phyloP scores from a whole-genome alignment of 768 basidiomycete species.

The Lactarius hatsudake region DNA sequence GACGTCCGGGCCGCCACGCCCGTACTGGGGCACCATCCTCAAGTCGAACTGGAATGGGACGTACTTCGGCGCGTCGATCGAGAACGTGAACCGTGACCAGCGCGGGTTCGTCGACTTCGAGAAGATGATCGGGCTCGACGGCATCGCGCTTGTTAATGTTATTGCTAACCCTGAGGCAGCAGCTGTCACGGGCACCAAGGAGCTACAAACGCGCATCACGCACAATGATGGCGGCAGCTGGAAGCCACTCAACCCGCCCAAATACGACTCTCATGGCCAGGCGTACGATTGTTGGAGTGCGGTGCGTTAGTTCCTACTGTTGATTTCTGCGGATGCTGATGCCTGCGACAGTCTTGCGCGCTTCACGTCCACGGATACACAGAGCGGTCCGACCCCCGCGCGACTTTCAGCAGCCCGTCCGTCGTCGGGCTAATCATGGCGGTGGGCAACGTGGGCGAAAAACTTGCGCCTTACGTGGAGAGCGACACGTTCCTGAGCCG shows the following conservation, averaged over 20 bases:
- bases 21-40: slow-evolving; percentile 86
- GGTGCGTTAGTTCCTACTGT: slow-evolving; percentile 42
- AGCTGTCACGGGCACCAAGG: slow-evolving; percentile 63
- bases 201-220: slow-evolving; percentile 82
- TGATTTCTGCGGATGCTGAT: not conserved
- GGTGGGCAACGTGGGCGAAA: slow-evolving; percentile 92
- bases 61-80: slow-evolving; percentile 84
- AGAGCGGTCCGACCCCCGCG: slow-evolving; percentile 82
- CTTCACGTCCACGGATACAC: slow-evolving; percentile 96
- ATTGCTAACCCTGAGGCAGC: slow-evolving; percentile 83
- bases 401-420: slow-evolving; percentile 91
- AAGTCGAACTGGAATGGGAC: slow-evolving; percentile 99
- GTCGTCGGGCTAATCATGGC: slow-evolving; percentile 93
- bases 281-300: slow-evolving; percentile 67
- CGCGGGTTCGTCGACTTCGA: slow-evolving; percentile 94
- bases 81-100: slow-evolving; percentile 88
- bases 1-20: slow-evolving; percentile 69
- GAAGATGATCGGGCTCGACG: slow-evolving; percentile 94
- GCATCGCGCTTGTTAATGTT: slow-evolving; percentile 88
- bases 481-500: slow-evolving; percentile 96
- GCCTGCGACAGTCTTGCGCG: slow-evolving; percentile 63
- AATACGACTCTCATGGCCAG: slow-evolving; percentile 68
- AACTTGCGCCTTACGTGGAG: slow-evolving; percentile 74
- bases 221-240: slow-evolving; percentile 97
- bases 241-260: slow-evolving; percentile 78